Conservation (phyloP, 495 filamentous ascomycete genomes). For the Aspergillus leporis region DNA sequence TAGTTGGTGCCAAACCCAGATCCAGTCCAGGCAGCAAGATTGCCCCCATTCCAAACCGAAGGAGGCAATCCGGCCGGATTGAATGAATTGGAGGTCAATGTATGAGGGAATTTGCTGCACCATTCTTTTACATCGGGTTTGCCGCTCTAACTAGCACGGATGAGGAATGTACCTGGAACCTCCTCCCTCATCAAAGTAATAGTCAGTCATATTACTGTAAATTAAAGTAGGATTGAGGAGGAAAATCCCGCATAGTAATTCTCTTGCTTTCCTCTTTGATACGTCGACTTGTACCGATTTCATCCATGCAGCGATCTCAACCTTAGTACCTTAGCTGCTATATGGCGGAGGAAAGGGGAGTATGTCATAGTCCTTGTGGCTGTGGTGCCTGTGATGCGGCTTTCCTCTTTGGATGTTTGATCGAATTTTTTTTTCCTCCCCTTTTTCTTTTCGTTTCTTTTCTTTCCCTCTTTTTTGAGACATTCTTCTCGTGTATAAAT, state of each 20-base stretch:
- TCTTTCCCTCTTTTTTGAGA: background rate
- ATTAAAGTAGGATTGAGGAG: background rate
- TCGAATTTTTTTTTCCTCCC: background rate
- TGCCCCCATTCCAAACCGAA: background rate
- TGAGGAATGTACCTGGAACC: conserved; percentile 14
- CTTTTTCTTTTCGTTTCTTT: conserved; percentile 1
- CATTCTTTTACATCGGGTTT: conserved; percentile 7
- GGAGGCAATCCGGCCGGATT: conserved; percentile 2
- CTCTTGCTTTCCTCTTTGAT: background rate
- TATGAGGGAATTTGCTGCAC: conserved; percentile 28
- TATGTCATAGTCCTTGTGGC: conserved; percentile 5
- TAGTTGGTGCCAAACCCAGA: background rate
- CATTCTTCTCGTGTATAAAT: background rate
- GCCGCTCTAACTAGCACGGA: conserved; percentile 20
- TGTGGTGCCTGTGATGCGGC: conserved; percentile 7
- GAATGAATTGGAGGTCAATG: background rate
- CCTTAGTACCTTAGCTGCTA: background rate
- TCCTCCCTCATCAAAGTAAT: background rate
- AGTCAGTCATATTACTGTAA: background rate
- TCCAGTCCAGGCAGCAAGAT: conserved; percentile 4
- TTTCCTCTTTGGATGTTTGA: conserved; percentile 4
- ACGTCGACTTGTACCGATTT: background rate
- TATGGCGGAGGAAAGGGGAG: no score
- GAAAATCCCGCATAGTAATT: conserved; percentile 16
- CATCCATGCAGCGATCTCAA: conserved; percentile 15